Base-by-base conservation (phyloP, 257 asterid species). In the Paraleonurus japonicus region DNA sequence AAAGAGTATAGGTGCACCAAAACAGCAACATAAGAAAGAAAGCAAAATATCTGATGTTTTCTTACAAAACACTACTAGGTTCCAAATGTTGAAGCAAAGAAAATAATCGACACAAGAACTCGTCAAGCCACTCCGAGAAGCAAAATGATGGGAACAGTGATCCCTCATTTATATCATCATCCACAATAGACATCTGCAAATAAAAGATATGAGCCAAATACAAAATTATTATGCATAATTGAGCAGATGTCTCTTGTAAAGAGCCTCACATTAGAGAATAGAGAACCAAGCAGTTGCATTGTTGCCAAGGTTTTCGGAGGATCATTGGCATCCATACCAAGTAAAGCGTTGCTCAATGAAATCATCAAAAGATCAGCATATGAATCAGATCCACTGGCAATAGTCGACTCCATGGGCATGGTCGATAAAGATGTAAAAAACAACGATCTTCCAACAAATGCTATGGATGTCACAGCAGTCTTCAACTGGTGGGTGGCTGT, bases 401-500 rank as follows among this genome's bases (percentile, higher is more conserved):
- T 69, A 62, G 72, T 82, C 70, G 82, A 75, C 63, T 81, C 80
- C 77, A 80, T 67, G 61, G 91, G 73, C 61, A 75, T 61, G 74
- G 70, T 41, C 15, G 90, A 73, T 71, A 86, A 76, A 48, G 93
- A 78, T 35, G 92, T 82, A 75, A 95, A 85, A 71, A 88, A 87
- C 75, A 95, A 78, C 8, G 98, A 78, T 78, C 99, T 85, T 67
- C 92, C 98, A 76, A 96, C 85, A 80, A 79, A 95, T 63, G 99
- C 99, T 67, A 92, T 80, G 70, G 99, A 95, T 60, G 83, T 87
- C 86, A 95, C 88, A 6, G 99, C 99, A 85, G 86, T 95, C 89
- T 95, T 95, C 90, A 95, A 81, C 86, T 95, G 98, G 85, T 95
- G 99, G 64, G 98, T 95, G 65, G 99, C 99, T 79, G 99, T 95